Percentiles rank a stretch among this genome's conserved stretches.
Evolutionary conservation across 257 asterid species (phyloP).

Genomic region (Solanum corneliomulleri): DNA sequence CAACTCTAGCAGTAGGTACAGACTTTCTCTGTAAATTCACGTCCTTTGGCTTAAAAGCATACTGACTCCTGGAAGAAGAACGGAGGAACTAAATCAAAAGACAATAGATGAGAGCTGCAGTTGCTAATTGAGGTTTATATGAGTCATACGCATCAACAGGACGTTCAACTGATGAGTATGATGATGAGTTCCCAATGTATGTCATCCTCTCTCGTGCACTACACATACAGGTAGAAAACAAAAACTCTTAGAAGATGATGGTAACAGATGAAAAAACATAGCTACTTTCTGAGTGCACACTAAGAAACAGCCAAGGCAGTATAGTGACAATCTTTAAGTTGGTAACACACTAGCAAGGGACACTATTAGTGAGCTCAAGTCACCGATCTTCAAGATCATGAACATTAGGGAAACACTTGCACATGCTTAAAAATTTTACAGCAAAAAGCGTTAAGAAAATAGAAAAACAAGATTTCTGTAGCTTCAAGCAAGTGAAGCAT

Average conservation of each 20-base stretch:
- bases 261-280: neutral
- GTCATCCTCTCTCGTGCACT: slow-evolving; percentile 34
- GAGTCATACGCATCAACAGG: slow-evolving; percentile 46
- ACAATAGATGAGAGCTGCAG: neutral
- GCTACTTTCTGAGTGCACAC: neutral
- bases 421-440: neutral
- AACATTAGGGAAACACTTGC: neutral
- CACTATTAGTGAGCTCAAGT: neutral
- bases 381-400: neutral
- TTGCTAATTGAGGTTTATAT: neutral
- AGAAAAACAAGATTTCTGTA: neutral
- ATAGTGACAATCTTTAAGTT: neutral
- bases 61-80: slow-evolving; percentile 35
- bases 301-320: neutral
- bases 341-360: neutral
- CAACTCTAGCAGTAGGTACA: slow-evolving; percentile 23
- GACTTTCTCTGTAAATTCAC: slow-evolving; percentile 25
- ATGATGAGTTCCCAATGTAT: slow-evolving; percentile 24
- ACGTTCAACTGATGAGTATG: slow-evolving; percentile 31
- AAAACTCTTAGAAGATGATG: neutral
- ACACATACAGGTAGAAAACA: slow-evolving; percentile 1
- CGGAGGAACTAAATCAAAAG: neutral
- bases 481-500: neutral
- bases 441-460: neutral
- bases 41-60: slow-evolving; percentile 83